Base-by-base conservation (phyloP, 2,329 filamentous ascomycete species). In the Volutella citrinella region DNA sequence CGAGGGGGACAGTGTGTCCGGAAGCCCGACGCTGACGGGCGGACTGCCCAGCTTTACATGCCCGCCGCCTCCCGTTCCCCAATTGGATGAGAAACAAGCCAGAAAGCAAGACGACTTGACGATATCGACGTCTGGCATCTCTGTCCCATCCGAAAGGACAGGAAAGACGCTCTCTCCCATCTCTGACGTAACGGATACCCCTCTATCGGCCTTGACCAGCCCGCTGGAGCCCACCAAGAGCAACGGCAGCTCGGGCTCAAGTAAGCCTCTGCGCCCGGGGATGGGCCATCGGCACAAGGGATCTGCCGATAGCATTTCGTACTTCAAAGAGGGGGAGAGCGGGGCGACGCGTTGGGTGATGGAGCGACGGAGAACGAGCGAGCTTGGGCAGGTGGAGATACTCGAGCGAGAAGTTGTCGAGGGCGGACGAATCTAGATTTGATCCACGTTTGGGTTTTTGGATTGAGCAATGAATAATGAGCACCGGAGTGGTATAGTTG, bases 261-360 rank as follows among this genome's bases (percentile, higher is more conserved):
- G 30, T 24, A 31, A 34, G 16, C 34, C 22, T 16, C 45, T 32
- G 23, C 45, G 37, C 6, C 30, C 46, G 1, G 40, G 44, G 8
- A 57, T 51, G 25, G 68, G 70, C n/a, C 74, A 77, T 43, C 61
- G 66, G 11, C 66, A 74, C 45, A 72, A 69, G 45, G 65, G 73
- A 30, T 83, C 77, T 27, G 69, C 79, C 3, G 83, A 86, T 46
- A 84, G 80, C 43, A 78, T 88, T 20, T 82, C 81, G 7, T 88
- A 88, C 56, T 72, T 73, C 28, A 78, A 82, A 40, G 79, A 83
- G 51, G 77, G 80, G 27, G 68, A 75, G 4, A 70, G 70, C 8
- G 74, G 72, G 2, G 74, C 75, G 44, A 73, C 70, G 35, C 64
- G 80, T 27, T 87, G 83, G 84, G 75, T 87, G 7, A 64, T 87